phyloP scores from a whole-genome alignment of 2,329 filamentous ascomycete genomes.

The Anthostomella pinea region DNA sequence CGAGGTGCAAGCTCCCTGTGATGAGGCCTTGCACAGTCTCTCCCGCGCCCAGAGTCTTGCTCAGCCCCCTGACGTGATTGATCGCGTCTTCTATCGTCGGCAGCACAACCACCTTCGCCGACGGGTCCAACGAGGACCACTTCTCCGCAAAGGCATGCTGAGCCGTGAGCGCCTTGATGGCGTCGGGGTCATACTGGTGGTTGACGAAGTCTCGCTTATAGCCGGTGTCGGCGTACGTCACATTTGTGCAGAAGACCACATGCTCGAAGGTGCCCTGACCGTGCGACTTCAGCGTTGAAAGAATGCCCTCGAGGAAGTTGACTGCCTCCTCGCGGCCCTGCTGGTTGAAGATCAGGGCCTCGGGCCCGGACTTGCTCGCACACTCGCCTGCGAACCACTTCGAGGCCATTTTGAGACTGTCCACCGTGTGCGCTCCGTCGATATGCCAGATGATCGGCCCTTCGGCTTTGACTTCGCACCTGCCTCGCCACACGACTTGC shows the following conservation, averaged over 20 bases:
- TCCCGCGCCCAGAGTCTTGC: slow-evolving; percentile 28
- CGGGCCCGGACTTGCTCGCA: slow-evolving; percentile 23
- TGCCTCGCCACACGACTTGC: slow-evolving; percentile 71
- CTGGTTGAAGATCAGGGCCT: slow-evolving; percentile 85
- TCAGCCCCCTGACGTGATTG: slow-evolving; percentile 40
- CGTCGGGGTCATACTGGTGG: slow-evolving; percentile 48
- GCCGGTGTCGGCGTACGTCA: slow-evolving; percentile 49
- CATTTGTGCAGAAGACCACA: slow-evolving; percentile 81
- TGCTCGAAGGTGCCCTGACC: slow-evolving; percentile 57
- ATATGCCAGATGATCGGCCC: slow-evolving; percentile 73
- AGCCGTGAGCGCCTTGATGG: slow-evolving; percentile 49
- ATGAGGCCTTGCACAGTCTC: slow-evolving; percentile 48
- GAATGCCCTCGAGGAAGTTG: slow-evolving; percentile 50
- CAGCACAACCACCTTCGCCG: slow-evolving; percentile 43
- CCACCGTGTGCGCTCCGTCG: slow-evolving; percentile 89
- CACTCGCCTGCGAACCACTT: slow-evolving; percentile 71
- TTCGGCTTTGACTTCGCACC: slow-evolving; percentile 64
- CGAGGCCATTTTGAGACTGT: slow-evolving; percentile 79
- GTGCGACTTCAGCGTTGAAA: slow-evolving; percentile 34
- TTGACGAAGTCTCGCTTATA: slow-evolving; percentile 60
- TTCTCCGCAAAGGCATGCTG: slow-evolving; percentile 52
- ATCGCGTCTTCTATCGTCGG: slow-evolving; percentile 57
- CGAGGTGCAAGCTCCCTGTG: slow-evolving; percentile 62
- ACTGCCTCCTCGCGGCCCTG: slow-evolving; percentile 55
- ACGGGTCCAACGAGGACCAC: slow-evolving; percentile 48